phyloP scores from a whole-genome alignment of 805 yeast species.

The Novakomyces olei region DNA sequence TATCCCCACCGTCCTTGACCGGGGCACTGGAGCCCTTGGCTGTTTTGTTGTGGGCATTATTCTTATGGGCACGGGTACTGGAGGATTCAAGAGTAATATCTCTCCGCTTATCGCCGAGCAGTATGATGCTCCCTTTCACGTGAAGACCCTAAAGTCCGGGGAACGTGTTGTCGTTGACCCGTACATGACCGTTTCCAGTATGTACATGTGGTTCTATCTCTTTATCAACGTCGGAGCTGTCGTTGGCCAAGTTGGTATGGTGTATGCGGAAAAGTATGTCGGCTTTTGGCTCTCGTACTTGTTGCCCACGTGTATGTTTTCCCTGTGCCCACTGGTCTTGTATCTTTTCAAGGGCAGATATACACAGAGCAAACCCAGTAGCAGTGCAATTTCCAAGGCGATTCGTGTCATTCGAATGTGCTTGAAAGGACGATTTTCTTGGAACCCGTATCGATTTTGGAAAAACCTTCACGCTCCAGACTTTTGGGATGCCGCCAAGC shows the following conservation, averaged over 20 bases:
- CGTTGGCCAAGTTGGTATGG: constrained; percentile 19
- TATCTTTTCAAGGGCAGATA: constrained; percentile 31
- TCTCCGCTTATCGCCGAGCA: constrained; percentile 59
- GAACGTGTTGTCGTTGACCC: constrained; percentile 51
- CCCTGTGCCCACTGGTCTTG: constrained; percentile 33
- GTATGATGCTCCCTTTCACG: constrained; percentile 35
- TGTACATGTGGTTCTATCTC: constrained; percentile 55
- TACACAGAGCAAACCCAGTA: constrained; percentile 37
- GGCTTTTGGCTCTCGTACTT: constrained; percentile 49
- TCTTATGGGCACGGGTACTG: constrained; percentile 54
- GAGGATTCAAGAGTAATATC: constrained; percentile 59
- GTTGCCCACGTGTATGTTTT: constrained; percentile 40
- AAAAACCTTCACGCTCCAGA: neutral
- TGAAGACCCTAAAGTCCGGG: constrained; percentile 37
- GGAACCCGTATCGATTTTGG: neutral
- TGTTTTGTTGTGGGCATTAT: constrained; percentile 37
- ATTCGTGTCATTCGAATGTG: constrained; percentile 26
- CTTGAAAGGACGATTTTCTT: constrained; percentile 25
- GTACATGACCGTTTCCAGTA: constrained; percentile 44
- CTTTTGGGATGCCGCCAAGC: constrained; percentile 10
- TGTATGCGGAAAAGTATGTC: constrained; percentile 15
- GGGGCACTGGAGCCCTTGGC: constrained; percentile 30
- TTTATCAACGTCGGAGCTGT: constrained; percentile 58
- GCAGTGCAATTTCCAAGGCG: constrained; percentile 34
- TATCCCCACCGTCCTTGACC: constrained; percentile 31